A percentile compares a stretch with the other conserved stretches of the same genome.
These are phyloP conservation scores for Trametes hirsuta DNA, from an alignment of 1,284 basidiomycete species.

Conservation along the genomic window DNA sequence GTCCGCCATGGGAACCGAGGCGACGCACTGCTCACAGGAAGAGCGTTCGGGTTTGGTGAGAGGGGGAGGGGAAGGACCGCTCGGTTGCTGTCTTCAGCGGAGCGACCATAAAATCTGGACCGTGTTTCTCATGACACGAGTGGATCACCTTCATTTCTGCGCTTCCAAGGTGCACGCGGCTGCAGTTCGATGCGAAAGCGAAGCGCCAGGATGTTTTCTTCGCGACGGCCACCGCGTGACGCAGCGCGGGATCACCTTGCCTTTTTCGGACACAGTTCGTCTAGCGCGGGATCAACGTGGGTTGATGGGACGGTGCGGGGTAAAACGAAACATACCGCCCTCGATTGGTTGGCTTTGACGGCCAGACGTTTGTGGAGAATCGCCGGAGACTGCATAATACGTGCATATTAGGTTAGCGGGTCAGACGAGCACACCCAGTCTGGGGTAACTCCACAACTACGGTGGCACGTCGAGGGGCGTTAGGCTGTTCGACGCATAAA, in stretches of 20 bases:
- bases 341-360: background rate
- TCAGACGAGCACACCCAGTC: slow-evolving; percentile 3
- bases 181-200: slow-evolving; percentile 7
- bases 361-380: background rate
- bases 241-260: slow-evolving; percentile 3
- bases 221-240: slow-evolving; percentile 15
- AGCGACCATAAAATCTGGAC: background rate
- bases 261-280: background rate
- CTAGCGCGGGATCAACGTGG: slow-evolving; percentile 8
- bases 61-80: background rate
- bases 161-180: slow-evolving; percentile 2
- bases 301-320: slow-evolving; percentile 21
- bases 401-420: background rate
- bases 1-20: slow-evolving; percentile 16
- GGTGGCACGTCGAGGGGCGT: background rate
- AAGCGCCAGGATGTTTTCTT: background rate
- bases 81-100: background rate
- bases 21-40: background rate
- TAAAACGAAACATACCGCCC: slow-evolving; percentile 10
- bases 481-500: too few relatives aligned
- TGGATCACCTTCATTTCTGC: slow-evolving; percentile 16
- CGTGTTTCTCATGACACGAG: slow-evolving; percentile 16
- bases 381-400: background rate
- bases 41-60: background rate
- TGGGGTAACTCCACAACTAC: background rate